Evolutionary conservation across 768 basidiomycete genomes (phyloP).

Genomic region (Sutorius australiensis): DNA sequence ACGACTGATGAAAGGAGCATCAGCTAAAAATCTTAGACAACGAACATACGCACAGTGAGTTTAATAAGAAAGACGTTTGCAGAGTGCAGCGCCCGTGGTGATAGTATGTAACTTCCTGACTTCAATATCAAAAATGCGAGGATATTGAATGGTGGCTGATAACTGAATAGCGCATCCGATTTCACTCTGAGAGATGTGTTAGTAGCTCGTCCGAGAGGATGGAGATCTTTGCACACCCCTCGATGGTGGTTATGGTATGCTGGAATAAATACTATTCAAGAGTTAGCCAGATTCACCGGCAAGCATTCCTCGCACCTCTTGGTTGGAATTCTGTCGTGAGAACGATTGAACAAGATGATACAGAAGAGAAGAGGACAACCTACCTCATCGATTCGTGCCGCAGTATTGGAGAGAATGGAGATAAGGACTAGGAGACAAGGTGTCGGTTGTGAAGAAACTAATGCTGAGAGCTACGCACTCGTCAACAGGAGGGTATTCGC

Average conservation of each 20-base stretch:
- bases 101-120: conserved; percentile 70
- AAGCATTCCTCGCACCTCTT: conserved; percentile 42
- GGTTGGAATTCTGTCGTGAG: conserved; percentile 47
- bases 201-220: not conserved
- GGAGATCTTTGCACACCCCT: conserved; percentile 52
- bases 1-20: conserved; percentile 40
- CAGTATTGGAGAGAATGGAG: conserved; percentile 88
- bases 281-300: conserved; percentile 12
- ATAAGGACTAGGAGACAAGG: conserved; percentile 51
- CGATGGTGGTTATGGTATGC: conserved; percentile 79
- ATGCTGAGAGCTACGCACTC: conserved; percentile 44
- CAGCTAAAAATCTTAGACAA: not conserved
- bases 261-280: conserved; percentile 77
- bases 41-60: conserved; percentile 52
- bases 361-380: conserved; percentile 14
- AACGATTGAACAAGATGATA: not conserved
- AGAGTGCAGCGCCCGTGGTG: conserved; percentile 76
- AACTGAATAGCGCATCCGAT: conserved; percentile 85
- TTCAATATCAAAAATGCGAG: conserved; percentile 77
- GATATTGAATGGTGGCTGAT: conserved; percentile 87
- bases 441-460: conserved; percentile 3
- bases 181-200: conserved; percentile 56
- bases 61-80: conserved; percentile 85
- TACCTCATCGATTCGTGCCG: conserved; percentile 68
- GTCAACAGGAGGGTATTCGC: conserved; percentile 78